These are phyloP conservation scores for Paramarasmius palmivorus DNA, from an alignment of 1,284 basidiomycete genomes.

Conservation along the genomic window DNA sequence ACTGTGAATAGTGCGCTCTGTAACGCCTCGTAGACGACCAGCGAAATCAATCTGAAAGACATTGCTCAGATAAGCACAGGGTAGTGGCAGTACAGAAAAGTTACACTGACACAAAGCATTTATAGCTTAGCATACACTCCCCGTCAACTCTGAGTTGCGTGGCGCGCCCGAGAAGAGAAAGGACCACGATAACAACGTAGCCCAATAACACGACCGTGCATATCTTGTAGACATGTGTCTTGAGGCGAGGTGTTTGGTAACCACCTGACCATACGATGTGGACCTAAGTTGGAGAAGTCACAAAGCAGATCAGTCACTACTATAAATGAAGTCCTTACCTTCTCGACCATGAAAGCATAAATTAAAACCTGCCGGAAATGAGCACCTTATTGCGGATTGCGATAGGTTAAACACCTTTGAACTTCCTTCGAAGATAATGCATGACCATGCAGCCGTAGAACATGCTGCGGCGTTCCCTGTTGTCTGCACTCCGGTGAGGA, in stretches of 20 bases:
- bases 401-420: neutral
- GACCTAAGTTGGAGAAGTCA: neutral
- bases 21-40: neutral
- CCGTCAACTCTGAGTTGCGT: slow-evolving; percentile 5
- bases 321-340: neutral
- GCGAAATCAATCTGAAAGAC: neutral
- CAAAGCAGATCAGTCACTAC: too few species aligned
- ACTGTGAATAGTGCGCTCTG: slow-evolving; percentile 7
- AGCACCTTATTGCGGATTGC: too few species aligned
- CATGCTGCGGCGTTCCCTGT: neutral
- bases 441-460: neutral
- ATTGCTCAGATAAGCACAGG: neutral
- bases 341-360: slow-evolving; percentile 13
- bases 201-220: neutral
- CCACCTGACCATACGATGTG: neutral
- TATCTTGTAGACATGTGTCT: neutral
- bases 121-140: slow-evolving; percentile 6
- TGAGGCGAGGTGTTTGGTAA: neutral
- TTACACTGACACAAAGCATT: slow-evolving; percentile 2
- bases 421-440: neutral
- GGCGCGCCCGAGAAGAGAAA: neutral
- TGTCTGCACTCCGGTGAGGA: neutral
- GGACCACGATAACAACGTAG: neutral
- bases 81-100: neutral
- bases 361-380: slow-evolving; percentile 6